Conservation (phyloP, 2,329 filamentous ascomycete genomes). For the Nothophaeocryptopus gaeumannii region DNA sequence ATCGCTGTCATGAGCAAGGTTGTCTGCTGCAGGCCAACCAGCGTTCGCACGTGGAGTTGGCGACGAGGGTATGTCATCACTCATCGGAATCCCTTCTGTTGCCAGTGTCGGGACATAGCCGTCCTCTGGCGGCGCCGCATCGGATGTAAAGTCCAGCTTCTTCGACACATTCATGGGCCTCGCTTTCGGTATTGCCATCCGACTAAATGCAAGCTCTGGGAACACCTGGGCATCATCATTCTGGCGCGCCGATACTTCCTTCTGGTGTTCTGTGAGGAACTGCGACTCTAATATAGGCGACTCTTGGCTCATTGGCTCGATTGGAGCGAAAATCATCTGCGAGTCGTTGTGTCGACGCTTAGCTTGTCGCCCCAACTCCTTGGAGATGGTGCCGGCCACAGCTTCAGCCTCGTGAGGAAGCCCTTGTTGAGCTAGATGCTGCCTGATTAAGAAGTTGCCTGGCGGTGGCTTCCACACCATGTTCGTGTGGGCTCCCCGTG, state of each 20-base stretch:
- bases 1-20: conserved; percentile 2
- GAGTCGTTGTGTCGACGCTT: conserved; percentile 75
- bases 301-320: conserved; percentile 56
- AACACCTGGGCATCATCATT: conserved; percentile 64
- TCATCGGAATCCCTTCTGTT: conserved; percentile 38
- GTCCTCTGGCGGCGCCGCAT: conserved; percentile 16
- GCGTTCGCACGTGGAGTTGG: conserved; percentile 48
- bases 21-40: not conserved
- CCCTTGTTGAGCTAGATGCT: conserved; percentile 22
- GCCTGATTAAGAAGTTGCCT: conserved; percentile 22
- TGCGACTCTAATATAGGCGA: conserved; percentile 61
- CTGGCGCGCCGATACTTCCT: conserved; percentile 72
- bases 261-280: conserved; percentile 73
- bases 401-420: conserved; percentile 7
- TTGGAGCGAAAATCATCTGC: conserved; percentile 72
- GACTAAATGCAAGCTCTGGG: conserved; percentile 62
- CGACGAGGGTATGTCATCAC: conserved; percentile 52
- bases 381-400: not conserved
- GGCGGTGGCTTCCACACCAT: not conserved
- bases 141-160: conserved; percentile 29
- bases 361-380: conserved; percentile 39
- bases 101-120: conserved; percentile 40
- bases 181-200: conserved; percentile 30
- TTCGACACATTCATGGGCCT: conserved; percentile 24
- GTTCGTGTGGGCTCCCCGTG: no score